Evolutionary conservation across 768 basidiomycete genomes (phyloP), one percentile per base, ranked within the genome.

Genomic region (Pleurotus salmoneostramineus): DNA sequence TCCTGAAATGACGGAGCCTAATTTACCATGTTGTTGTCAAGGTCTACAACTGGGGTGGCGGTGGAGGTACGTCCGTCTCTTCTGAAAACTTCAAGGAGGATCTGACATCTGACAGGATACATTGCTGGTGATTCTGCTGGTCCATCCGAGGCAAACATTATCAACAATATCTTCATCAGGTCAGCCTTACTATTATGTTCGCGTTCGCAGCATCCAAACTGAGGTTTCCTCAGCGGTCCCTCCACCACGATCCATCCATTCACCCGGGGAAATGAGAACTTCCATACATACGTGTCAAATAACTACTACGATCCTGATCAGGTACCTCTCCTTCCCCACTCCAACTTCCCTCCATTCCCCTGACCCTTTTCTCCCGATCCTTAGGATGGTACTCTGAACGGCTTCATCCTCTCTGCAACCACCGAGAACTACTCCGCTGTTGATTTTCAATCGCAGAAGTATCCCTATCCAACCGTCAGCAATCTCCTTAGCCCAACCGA

Each of bases 61-160:
- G 71, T 31, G 71, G 71, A 34, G 69, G 50, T 54, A 54, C 10
- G 10, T 10, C 12, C 10, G 15, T 31, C 35, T n/a, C 7, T 12
- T 45, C 8, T 12, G 27, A 32, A 32, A 32, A 59, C 56, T 56
- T 37, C 17, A 21, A 10, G 27, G 17, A 51, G 21, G 21, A 15
- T 11, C 15, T 6, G 27, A 7, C 7, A 14, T 36, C 33, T 12
- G 10, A 5, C 14, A 62, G 63, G 71, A 17, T 73, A 72, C 51
- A 73, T 72, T 47, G 71, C 71, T 34, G 72, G 72, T 34, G 72
- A 73, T 50, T 72, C 70, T n/a, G 71, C 32, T 21, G 72, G 71
- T 2, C 60, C 60, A 2, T 72, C 71, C 0, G 64, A 68, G 48
- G 71, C 72, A 32, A 73, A 73, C 56, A 73, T 73, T 50, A 45